A percentile compares a stretch with the other conserved stretches of the same genome.
Evolutionary conservation across 495 filamentous ascomycete species (phyloP).

Genomic region (Podospora bellae-mahoneyi): DNA sequence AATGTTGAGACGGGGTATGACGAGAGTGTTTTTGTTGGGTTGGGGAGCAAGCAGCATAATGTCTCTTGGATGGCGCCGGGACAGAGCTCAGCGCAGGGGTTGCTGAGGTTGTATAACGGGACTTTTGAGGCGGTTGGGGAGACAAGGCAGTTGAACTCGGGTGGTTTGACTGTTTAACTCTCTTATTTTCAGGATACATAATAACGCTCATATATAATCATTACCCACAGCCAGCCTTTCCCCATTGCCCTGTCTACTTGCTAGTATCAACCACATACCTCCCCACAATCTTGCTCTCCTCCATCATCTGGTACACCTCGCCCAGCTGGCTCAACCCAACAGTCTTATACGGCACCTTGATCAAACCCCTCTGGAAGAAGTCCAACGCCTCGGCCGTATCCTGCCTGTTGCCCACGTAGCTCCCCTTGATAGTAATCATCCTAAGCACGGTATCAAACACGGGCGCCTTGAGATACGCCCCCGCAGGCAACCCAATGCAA

Average conservation of each 20-base stretch:
- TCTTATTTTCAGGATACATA: neutral
- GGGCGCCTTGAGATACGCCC: conserved; percentile 72
- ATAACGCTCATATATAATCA: neutral
- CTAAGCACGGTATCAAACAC: conserved; percentile 80
- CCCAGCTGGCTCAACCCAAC: conserved; percentile 73
- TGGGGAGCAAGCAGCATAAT: conserved; percentile 66
- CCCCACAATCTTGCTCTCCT: conserved; percentile 75
- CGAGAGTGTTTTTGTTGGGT: conserved; percentile 59
- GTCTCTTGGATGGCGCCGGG: conserved; percentile 66
- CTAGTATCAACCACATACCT: conserved; percentile 78
- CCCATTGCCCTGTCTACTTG: conserved; percentile 31
- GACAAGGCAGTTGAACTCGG: conserved; percentile 70
- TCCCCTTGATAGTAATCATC: conserved; percentile 91
- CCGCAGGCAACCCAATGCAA: conserved; percentile 79
- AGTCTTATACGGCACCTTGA: conserved; percentile 83
- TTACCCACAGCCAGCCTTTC: neutral
- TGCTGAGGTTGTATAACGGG: conserved; percentile 66
- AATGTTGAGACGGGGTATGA: conserved; percentile 70
- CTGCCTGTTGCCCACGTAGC: conserved; percentile 85
- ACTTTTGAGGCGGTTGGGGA: conserved; percentile 60
- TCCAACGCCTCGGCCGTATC: conserved; percentile 84
- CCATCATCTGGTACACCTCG: conserved; percentile 71
- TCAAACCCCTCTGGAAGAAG: conserved; percentile 77
- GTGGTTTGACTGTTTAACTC: conserved; percentile 61
- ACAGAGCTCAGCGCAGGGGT: conserved; percentile 65